Base-by-base conservation (phyloP, 805 yeast genomes). In the Nakazawaea populi region DNA sequence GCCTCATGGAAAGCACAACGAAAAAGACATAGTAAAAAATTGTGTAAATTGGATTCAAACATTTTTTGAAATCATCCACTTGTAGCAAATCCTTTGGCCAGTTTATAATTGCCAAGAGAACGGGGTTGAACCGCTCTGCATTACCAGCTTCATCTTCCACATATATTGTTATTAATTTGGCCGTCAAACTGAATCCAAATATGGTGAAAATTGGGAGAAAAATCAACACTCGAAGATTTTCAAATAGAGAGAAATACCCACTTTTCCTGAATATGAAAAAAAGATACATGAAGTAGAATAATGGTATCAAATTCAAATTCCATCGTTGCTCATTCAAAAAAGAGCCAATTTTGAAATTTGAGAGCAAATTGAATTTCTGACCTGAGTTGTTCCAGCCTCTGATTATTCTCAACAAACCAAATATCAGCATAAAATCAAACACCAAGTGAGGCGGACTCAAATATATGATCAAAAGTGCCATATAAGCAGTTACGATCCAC, bases 311-410 rank as follows among this genome's bases (percentile, higher is more conserved):
- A 2, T 54, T 37, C 90, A 90, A 83, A 37, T 77, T 67, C 9
- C 73, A 24, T 0, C 53, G 46, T 53, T 68, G 54, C 0, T 58
- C 55, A 7, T 63, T 55, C 2, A 90, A 60, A 40, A 68, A 69
- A 1, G 73, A 62, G 0, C 80, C 71, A 4, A 85, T 57, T 40
- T 81, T 81, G 44, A 72, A 64, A 18, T 74, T 74, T 12, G 77
- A 73, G 42, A 73, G 69, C n/a, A 67, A 45, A 48, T 71, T 71
- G 61, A 76, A 83, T 56, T 94, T 94, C 60, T 91, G 97, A 1
- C 98, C 98, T 47, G 92, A 82, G 56, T 85, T 85, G 60, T 85
- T 87, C 96, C 97, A 94, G 1, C 89, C 85, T 51, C 94, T 75
- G 27, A 90, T 63, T 0, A 84, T 7, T 51, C 97, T 74, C 8